These are phyloP conservation scores for Globisporangium takayamanum DNA, from an alignment of 352 stramenopile genomes.

Conservation along the genomic window DNA sequence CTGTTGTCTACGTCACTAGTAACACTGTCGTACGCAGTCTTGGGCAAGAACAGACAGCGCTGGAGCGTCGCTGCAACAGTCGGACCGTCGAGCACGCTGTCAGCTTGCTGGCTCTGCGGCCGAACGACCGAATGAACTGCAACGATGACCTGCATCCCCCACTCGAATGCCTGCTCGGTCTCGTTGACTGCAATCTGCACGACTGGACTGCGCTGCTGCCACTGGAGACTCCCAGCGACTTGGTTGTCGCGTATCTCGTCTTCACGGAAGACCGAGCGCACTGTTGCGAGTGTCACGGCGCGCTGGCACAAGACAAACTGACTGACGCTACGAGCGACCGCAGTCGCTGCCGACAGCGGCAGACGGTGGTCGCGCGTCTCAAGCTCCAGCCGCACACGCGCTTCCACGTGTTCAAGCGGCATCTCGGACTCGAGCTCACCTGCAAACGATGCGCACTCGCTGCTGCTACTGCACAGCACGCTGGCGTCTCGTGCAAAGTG, in stretches of 20 bases:
- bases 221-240: slow-evolving; percentile 10
- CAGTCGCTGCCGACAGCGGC: slow-evolving; percentile 8
- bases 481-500: neutral
- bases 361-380: slow-evolving; percentile 26
- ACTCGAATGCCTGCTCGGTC: slow-evolving; percentile 18
- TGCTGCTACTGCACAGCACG: neutral
- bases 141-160: slow-evolving; percentile 28
- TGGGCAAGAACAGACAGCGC: slow-evolving; percentile 28
- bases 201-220: slow-evolving; percentile 23
- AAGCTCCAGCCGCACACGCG: slow-evolving; percentile 17
- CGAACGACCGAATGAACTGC: slow-evolving; percentile 11
- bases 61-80: slow-evolving; percentile 7
- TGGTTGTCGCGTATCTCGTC: slow-evolving; percentile 1
- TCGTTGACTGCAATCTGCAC: slow-evolving; percentile 24
- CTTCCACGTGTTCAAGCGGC: slow-evolving; percentile 12
- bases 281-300: slow-evolving; percentile 13
- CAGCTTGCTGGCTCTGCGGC: neutral
- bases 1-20: neutral
- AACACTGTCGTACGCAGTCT: slow-evolving; percentile 19
- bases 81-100: neutral
- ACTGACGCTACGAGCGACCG: slow-evolving; percentile 2
- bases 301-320: slow-evolving; percentile 8
- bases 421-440: slow-evolving; percentile 8
- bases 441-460: neutral
- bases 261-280: slow-evolving; percentile 16